Evolutionary conservation across 129 eudicot genomes (phyloP), one percentile per base, ranked within the genome.

Genomic region (Cynara cardunculus): DNA sequence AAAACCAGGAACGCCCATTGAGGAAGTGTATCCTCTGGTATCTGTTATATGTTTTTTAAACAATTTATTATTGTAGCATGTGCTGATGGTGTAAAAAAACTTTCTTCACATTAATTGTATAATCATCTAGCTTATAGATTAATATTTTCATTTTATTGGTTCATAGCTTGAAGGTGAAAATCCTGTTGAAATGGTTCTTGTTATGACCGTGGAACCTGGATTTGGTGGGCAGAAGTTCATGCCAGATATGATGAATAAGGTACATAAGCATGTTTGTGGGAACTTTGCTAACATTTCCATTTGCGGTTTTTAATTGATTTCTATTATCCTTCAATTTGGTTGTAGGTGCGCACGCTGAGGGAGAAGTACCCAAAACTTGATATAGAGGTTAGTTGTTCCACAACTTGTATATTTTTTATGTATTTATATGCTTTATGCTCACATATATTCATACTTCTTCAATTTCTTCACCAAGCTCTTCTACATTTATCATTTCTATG

Each of bases 181-280:
- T 77, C 87, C 94, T 21, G 97, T 92, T 87, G 97, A 95, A 81
- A 84, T 95, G 97, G 97, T 95, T 68, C 97, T 95, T 79, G 93
- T 95, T 31, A 95, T 95, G 99, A 95, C 99, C 3, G 95, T 95
- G 30, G 95, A 90, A 81, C 99, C 99, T 82, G 99, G 94, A 76
- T 95, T 95, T 82, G 97, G 99, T 80, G 97, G 99, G 56, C 99
- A 95, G 84, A 95, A 92, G 81, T 92, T 95, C 80, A 92, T 95
- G 91, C 93, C 97, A 27, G 93, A 95, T 77, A 95, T 83, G 90
- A 95, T 95, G 99, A 91, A 89, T 80, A 95, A 92, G 97, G 99
- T 95, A 74, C 62, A 56, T 34, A 14, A 80, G 24, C 64, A 2
- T 31, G 18, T 56, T 41, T 74, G 3, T 64, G 53, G 37, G 5